Evolutionary conservation across 164 flowering plant genomes (phyloP).

Genomic region (Magnolia changhungtana): DNA sequence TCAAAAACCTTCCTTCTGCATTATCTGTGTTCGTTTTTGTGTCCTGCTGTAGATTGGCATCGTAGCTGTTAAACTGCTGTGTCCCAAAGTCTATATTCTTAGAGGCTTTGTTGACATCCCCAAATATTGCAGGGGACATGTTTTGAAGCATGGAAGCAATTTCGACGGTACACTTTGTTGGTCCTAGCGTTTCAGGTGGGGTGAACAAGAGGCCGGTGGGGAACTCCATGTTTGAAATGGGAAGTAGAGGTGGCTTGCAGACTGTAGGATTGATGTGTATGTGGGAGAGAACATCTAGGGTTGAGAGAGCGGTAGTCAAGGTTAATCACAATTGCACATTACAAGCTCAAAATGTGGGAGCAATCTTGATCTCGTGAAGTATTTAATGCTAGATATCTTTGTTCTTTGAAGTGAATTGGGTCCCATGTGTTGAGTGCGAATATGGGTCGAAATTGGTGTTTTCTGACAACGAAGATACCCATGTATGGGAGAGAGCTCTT

Average conservation of each 20-base stretch:
- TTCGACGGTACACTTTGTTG: constrained; percentile 31
- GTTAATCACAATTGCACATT: no score
- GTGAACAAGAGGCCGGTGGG: constrained; percentile 35
- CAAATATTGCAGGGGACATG: constrained; percentile 24
- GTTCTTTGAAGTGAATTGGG: constrained; percentile 48
- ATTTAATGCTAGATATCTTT: constrained; percentile 45
- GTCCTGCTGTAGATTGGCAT: constrained; percentile 27
- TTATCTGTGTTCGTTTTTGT: constrained; percentile 27
- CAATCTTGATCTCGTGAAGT: no score
- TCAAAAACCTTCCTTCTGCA: constrained; percentile 27
- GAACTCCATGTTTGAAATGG: constrained; percentile 33
- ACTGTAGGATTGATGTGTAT: constrained; percentile 24
- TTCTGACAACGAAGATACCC: constrained; percentile 52
- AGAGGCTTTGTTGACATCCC: constrained; percentile 25
- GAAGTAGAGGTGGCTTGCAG: constrained; percentile 27
- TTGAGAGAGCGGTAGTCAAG: constrained; percentile 18
- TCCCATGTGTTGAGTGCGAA: constrained; percentile 20
- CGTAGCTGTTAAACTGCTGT: constrained; percentile 32
- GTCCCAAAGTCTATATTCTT: constrained; percentile 34
- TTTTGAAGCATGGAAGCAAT: constrained; percentile 42
- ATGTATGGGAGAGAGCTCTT: constrained; percentile 77
- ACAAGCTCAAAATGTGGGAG: no score
- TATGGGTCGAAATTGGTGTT: constrained; percentile 26
- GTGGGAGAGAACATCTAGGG: constrained; percentile 35
- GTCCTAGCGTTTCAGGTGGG: constrained; percentile 33